Conservation (phyloP, 495 filamentous ascomycete species). For the Podospora comata region DNA sequence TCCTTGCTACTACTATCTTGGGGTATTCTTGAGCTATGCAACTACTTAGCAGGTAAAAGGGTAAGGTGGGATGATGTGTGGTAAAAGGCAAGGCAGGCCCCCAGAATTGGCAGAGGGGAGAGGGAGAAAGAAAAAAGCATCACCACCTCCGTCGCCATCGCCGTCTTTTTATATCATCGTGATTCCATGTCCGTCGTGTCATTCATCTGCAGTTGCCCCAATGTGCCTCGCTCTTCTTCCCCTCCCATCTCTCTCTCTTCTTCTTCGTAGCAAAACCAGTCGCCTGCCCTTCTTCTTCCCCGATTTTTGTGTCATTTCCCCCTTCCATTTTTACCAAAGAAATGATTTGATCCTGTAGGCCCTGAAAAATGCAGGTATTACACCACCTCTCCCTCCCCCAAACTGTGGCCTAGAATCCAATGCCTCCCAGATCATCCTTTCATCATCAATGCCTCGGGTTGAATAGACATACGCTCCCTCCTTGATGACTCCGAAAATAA, state of each 20-base stretch:
- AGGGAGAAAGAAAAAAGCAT: not conserved
- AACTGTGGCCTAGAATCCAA: not conserved
- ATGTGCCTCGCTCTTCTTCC: not conserved
- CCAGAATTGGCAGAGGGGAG: not conserved
- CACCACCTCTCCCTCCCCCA: not conserved
- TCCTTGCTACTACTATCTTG: not conserved
- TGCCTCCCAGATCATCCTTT: not conserved
- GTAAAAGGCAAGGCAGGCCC: not conserved
- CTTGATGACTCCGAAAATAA: not conserved
- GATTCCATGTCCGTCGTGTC: not conserved
- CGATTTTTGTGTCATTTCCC: not conserved
- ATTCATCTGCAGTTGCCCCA: not conserved
- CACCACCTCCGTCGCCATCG: not conserved
- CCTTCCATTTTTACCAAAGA: not conserved
- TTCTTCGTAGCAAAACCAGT: not conserved
- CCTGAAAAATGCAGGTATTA: conserved; percentile 1
- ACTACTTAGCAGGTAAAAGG: not conserved
- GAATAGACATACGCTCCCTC: not conserved
- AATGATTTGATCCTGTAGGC: not conserved
- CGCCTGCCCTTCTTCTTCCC: not conserved
- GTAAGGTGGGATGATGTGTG: not conserved
- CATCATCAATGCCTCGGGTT: conserved; percentile 5
- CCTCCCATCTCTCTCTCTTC: not conserved
- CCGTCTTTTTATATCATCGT: not conserved
- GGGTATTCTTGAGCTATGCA: not conserved